Percentiles rank a stretch among this genome's conserved stretches.
Evolutionary conservation across 495 filamentous ascomycete genomes (phyloP).

Genomic region (Neurospora sp.): DNA sequence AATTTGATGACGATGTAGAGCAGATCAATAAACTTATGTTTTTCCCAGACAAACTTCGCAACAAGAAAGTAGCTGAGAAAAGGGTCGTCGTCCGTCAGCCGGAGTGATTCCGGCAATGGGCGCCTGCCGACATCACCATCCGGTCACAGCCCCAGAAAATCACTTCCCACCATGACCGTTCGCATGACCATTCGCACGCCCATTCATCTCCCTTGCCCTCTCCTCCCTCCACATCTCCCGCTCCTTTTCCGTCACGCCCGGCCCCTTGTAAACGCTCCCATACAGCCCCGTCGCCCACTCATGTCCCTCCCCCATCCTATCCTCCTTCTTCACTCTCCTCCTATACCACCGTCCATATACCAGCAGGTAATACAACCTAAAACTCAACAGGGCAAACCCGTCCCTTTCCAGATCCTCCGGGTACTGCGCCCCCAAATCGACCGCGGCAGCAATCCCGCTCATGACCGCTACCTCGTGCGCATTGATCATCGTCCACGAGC

Average conservation of each 20-base stretch:
- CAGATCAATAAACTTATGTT: neutral
- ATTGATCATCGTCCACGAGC: conserved; percentile 75
- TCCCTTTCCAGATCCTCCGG: conserved; percentile 37
- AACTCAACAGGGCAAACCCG: conserved; percentile 27
- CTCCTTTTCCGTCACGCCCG: conserved; percentile 35
- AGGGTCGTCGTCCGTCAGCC: neutral
- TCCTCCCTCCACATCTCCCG: conserved; percentile 40
- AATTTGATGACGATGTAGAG: neutral
- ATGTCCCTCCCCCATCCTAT: conserved; percentile 11
- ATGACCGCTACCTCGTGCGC: conserved; percentile 75
- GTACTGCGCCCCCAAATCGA: conserved; percentile 67
- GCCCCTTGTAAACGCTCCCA: conserved; percentile 43
- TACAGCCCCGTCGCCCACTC: conserved; percentile 41
- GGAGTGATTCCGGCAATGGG: neutral
- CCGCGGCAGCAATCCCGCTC: conserved; percentile 68
- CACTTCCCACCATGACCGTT: neutral
- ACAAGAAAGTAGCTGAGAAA: neutral
- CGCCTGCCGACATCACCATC: neutral
- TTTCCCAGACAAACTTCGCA: neutral
- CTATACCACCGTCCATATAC: conserved; percentile 31
- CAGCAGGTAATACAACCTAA: conserved; percentile 32
- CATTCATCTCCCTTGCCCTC: conserved; percentile 16
- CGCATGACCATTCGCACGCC: neutral
- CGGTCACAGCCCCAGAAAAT: neutral
- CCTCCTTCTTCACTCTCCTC: conserved; percentile 15